These are phyloP conservation scores for Tuber microsphaerosporum DNA, from an alignment of 495 filamentous ascomycete species.

Conservation along the genomic window DNA sequence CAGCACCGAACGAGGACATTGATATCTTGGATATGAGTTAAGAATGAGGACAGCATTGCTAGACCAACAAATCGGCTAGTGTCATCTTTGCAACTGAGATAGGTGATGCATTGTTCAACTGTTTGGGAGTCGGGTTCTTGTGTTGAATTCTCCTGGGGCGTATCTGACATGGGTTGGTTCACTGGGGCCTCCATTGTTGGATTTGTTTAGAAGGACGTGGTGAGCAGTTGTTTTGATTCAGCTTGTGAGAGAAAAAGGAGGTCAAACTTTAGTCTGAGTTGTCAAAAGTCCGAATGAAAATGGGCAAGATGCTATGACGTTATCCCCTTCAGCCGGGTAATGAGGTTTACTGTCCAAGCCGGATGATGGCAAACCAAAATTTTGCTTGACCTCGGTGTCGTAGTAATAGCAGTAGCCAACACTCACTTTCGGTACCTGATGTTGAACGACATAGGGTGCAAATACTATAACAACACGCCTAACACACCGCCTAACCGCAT, in stretches of 20 bases:
- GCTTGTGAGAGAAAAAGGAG: neutral
- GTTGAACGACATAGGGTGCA: no score
- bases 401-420: no score
- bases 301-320: constrained; percentile 2
- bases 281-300: constrained; percentile 1
- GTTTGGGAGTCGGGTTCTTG: constrained; percentile 25
- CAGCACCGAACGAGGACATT: constrained; percentile 46
- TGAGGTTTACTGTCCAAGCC: neutral
- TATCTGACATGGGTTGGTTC: neutral
- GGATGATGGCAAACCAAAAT: no score
- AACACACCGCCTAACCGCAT: no score
- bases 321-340: constrained; percentile 6
- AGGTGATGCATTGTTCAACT: constrained; percentile 26
- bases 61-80: constrained; percentile 60
- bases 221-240: neutral
- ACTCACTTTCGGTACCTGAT: no score
- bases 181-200: constrained; percentile 10
- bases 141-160: neutral
- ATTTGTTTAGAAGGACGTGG: constrained; percentile 4
- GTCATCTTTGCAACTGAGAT: constrained; percentile 55
- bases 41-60: constrained; percentile 54
- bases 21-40: constrained; percentile 51
- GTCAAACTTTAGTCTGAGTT: neutral
- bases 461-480: no score
- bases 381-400: no score